These are phyloP conservation scores for Fusarium equiseti DNA, from an alignment of 2,329 filamentous ascomycete species.

Conservation along the genomic window DNA sequence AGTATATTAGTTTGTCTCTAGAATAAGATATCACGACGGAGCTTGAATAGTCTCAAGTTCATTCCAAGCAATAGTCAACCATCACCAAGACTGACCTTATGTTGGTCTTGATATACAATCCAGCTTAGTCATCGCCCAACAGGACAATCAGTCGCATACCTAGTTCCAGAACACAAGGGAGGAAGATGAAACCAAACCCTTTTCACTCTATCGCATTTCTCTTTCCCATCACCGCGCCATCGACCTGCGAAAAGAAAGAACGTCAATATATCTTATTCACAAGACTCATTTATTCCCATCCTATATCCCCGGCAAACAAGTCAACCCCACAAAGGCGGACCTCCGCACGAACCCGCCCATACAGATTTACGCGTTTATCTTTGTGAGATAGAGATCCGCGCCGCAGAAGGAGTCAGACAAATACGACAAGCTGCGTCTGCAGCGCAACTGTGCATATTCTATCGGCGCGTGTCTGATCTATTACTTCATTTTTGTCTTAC, in stretches of 20 bases:
- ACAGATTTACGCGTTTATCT: conserved; percentile 11
- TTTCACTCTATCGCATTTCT: not conserved
- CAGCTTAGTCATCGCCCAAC: conserved; percentile 38
- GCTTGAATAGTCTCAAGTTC: too few relatives aligned
- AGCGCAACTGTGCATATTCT: conserved; percentile 8
- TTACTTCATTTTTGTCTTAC: conserved; percentile 4
- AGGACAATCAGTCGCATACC: conserved; percentile 17
- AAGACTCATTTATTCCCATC: conserved; percentile 21
- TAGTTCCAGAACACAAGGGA: conserved; percentile 23
- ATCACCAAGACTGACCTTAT: not conserved
- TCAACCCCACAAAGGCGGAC: conserved; percentile 27
- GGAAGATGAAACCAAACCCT: conserved; percentile 16
- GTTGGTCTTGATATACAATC: not conserved
- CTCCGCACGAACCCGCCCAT: conserved; percentile 39
- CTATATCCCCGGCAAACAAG: not conserved
- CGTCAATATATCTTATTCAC: not conserved
- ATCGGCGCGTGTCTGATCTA: conserved; percentile 13
- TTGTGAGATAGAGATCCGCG: conserved; percentile 28
- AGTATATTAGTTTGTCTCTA: too few relatives aligned
- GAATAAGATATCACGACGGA: too few relatives aligned
- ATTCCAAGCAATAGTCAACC: not conserved
- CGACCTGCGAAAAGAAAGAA: not conserved
- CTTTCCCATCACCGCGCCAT: not conserved
- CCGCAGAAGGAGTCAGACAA: conserved; percentile 11
- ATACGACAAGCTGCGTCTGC: not conserved